Percentiles rank a stretch among this genome's conserved stretches.
phyloP scores from a whole-genome alignment of 345 rosid genomes.

The Citrus cavaleriei region DNA sequence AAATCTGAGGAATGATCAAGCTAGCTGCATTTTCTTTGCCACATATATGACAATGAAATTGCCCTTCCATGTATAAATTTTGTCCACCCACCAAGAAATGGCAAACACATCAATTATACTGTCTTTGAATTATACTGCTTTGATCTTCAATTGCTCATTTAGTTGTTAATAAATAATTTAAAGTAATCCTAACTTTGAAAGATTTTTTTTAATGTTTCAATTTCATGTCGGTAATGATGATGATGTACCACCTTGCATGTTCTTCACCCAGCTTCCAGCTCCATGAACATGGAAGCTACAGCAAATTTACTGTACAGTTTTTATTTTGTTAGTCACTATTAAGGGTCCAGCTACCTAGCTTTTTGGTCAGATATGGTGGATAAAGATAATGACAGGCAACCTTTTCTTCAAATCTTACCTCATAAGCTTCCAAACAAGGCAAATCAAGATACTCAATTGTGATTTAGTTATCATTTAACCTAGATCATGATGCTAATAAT shows the following conservation, averaged over 20 bases:
- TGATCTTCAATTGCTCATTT: slow-evolving; percentile 1
- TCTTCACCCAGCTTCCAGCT: background rate
- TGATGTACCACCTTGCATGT: slow-evolving; percentile 9
- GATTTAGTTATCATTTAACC: background rate
- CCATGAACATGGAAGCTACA: background rate
- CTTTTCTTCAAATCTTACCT: slow-evolving; percentile 30
- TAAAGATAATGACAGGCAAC: slow-evolving; percentile 34
- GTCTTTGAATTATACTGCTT: slow-evolving; percentile 23
- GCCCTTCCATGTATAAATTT: background rate
- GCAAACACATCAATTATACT: slow-evolving; percentile 23
- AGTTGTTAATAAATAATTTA: background rate
- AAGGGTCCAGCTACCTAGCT: background rate
- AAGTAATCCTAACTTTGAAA: background rate
- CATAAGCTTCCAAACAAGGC: slow-evolving; percentile 6
- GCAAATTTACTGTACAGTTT: background rate
- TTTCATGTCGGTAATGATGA: slow-evolving; percentile 17
- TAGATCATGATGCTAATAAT: slow-evolving; percentile 24
- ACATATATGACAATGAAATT: background rate
- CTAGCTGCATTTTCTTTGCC: too few species aligned
- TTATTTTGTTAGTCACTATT: background rate
- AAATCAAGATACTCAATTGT: slow-evolving; percentile 2
- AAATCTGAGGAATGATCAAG: too few species aligned
- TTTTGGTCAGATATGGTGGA: slow-evolving; percentile 17
- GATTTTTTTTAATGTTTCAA: background rate
- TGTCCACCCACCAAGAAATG: slow-evolving; percentile 21